Evolutionary conservation across 306 rosid genomes (phyloP).

Genomic region (Gynostemma pentaphyllum): DNA sequence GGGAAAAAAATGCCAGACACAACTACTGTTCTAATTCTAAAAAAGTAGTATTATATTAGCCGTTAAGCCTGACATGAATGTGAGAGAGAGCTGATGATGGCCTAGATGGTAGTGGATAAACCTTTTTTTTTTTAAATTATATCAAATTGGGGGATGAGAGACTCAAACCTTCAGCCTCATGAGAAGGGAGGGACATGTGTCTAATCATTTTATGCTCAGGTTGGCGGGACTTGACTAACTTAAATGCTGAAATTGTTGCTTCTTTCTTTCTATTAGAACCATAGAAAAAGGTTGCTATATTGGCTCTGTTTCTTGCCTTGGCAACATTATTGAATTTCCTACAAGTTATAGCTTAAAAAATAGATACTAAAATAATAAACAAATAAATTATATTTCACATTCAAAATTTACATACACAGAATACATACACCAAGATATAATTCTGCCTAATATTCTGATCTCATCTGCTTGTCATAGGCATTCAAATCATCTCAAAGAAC

Average conservation of each 20-base stretch:
- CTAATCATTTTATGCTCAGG: too few relatives aligned
- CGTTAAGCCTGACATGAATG: too few relatives aligned
- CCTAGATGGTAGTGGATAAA: too few relatives aligned
- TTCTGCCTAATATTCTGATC: background rate
- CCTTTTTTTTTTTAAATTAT: too few relatives aligned
- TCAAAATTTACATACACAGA: constrained; percentile 11
- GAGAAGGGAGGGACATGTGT: too few relatives aligned
- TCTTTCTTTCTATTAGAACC: background rate
- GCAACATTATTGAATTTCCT: background rate
- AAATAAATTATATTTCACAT: constrained; percentile 1
- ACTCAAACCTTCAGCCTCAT: too few relatives aligned
- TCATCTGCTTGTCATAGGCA: background rate
- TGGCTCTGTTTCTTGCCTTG: background rate
- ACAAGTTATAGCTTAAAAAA: background rate
- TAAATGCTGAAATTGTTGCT: background rate
- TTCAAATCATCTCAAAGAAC: background rate
- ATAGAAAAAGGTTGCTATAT: background rate
- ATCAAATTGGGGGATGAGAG: too few relatives aligned
- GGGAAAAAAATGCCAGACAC: too few relatives aligned
- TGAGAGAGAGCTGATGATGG: too few relatives aligned
- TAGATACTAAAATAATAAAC: background rate
- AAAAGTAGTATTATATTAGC: too few relatives aligned
- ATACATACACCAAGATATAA: background rate
- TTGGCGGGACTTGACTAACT: too few relatives aligned
- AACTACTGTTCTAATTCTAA: too few relatives aligned